Base-by-base conservation (phyloP, 306 rosid species). In the Quercus parvula region DNA sequence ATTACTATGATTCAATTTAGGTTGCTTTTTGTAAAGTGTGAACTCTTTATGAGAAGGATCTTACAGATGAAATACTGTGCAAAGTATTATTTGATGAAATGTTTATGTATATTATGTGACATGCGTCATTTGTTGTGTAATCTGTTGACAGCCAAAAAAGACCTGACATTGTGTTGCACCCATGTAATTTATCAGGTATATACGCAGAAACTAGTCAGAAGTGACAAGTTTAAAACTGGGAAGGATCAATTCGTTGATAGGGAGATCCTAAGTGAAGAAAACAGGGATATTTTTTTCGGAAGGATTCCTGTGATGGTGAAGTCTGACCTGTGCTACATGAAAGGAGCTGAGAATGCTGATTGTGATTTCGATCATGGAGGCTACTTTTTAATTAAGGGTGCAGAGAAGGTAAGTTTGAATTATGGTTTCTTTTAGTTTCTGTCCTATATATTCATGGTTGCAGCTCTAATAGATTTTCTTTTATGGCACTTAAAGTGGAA, bases 291-390 rank as follows among this genome's bases (percentile, higher is more conserved):
- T 5, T 81, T 84, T 17, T 83, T 93, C 27, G 99, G 99, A 38
- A 90, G 92, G 67, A 63, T 95, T 77, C 98, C 99, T 67, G 95
- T 95, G 35, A 95, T 95, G 99, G 98, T 95, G 38, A 95, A 81
- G 83, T 93, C 99, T 56, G 89, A 95, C 83, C 75, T 95, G 15
- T 95, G 99, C 71, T 91, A 96, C 94, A 90, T 86, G 98, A 95
- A 88, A 73, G 97, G 58, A 7, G 90, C 49, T 0, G 91, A 91
- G 72, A 93, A 90, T 79, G 85, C 81, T 72, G 98, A 95, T 71
- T 93, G 97, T 75, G 98, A 95, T 49, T 91, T 89, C 82, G 99
- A 95, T 73, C 90, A 84, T 58, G 99, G 99, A 72, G 99, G 99
- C 52, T 95, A 95, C 77, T 95, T 95, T 78, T 66, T 93, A 49